These are phyloP conservation scores for Bruguiera sexangula DNA, from an alignment of 345 rosid genomes.

Conservation along the genomic window DNA sequence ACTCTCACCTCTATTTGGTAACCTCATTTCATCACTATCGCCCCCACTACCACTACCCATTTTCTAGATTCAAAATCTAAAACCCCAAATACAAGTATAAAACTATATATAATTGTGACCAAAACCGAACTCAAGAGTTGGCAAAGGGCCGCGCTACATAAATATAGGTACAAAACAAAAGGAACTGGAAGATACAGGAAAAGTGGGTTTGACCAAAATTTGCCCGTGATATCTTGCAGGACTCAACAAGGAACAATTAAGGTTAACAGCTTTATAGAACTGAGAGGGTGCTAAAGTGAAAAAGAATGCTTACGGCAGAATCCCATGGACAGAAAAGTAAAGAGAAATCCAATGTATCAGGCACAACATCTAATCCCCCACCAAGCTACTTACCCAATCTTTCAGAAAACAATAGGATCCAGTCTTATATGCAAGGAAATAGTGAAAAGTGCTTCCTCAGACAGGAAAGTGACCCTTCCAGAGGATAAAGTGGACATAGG, in stretches of 20 bases:
- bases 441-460: constrained; percentile 47
- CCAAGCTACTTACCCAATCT: constrained; percentile 42
- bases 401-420: constrained; percentile 37
- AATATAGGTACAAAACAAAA: constrained; percentile 13
- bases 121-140: constrained; percentile 22
- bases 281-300: constrained; percentile 47
- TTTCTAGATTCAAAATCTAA: constrained; percentile 30
- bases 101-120: constrained; percentile 14
- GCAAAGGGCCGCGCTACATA: constrained; percentile 23
- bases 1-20: constrained; percentile 47
- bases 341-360: constrained; percentile 44
- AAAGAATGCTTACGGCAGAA: constrained; percentile 44
- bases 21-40: constrained; percentile 46
- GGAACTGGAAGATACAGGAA: constrained; percentile 23
- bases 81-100: constrained; percentile 29
- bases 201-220: constrained; percentile 49
- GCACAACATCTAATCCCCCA: constrained; percentile 62
- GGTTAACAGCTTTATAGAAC: constrained; percentile 64
- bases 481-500: constrained; percentile 69
- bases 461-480: constrained; percentile 89
- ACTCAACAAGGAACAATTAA: constrained; percentile 66
- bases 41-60: constrained; percentile 46
- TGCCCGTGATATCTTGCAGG: constrained; percentile 59
- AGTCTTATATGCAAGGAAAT: constrained; percentile 37
- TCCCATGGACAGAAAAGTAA: constrained; percentile 42